Evolutionary conservation across 352 stramenopile species (phyloP).

Genomic region (Pythium phragmitis): DNA sequence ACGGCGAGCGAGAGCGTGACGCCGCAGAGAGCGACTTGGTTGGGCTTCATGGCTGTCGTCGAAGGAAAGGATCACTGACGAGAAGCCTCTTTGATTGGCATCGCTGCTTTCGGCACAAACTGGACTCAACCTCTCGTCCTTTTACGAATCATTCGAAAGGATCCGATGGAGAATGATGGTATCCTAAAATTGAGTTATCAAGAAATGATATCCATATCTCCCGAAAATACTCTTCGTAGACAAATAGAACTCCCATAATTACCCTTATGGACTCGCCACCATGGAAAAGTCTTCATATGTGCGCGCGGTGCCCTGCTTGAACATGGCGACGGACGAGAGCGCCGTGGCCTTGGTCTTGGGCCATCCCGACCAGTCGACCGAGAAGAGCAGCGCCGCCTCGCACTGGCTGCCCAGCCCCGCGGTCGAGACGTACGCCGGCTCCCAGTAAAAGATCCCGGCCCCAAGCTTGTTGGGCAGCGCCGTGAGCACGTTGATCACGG

Average conservation of each 20-base stretch:
- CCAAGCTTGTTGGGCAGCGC: conserved; percentile 6
- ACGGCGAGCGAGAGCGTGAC: conserved; percentile 10
- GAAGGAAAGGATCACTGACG: no score
- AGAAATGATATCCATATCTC: neutral
- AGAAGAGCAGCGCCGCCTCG: conserved; percentile 7
- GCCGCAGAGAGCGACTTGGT: conserved; percentile 8
- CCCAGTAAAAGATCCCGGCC: conserved; percentile 14
- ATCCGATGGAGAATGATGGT: neutral
- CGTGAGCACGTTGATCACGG: conserved; percentile 3
- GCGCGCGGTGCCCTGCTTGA: neutral
- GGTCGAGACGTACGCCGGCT: conserved; percentile 11
- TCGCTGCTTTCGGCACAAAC: neutral
- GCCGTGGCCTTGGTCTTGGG: conserved; percentile 18
- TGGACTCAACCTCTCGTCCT: no score
- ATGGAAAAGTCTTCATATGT: neutral
- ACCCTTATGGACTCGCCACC: neutral
- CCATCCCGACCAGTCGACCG: conserved; percentile 10
- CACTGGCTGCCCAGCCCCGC: conserved; percentile 8
- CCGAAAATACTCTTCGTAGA: neutral
- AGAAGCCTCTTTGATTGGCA: neutral
- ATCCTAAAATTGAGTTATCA: neutral
- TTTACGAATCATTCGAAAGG: neutral
- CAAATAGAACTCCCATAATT: neutral
- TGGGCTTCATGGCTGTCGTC: neutral
- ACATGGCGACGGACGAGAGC: conserved; percentile 6